Evolutionary conservation across 257 asterid species (phyloP).

Genomic region (Solanum clarkiae): DNA sequence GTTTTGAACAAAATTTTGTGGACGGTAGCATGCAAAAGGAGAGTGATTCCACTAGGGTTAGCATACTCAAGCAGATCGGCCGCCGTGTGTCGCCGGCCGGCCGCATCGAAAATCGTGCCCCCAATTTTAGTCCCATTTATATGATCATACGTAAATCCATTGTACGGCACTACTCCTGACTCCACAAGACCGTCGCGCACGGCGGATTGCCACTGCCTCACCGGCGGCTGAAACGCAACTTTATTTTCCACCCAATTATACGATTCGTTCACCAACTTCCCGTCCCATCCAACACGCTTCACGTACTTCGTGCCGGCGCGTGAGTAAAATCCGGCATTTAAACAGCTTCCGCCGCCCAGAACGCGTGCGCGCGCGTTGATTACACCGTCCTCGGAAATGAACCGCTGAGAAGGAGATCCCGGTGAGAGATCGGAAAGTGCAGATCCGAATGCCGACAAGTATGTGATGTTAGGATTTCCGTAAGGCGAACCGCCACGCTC

Average conservation of each 20-base stretch:
- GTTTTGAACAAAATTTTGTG: conserved; percentile 37
- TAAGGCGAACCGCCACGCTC: conserved; percentile 76
- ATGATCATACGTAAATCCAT: conserved; percentile 74
- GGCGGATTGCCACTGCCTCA: conserved; percentile 61
- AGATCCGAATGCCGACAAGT: conserved; percentile 37
- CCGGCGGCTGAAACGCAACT: conserved; percentile 57
- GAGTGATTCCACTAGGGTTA: conserved; percentile 40
- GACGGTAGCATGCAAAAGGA: conserved; percentile 57
- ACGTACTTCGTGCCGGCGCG: conserved; percentile 41
- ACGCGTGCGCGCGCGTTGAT: conserved; percentile 59
- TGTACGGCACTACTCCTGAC: conserved; percentile 41
- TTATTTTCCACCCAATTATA: conserved; percentile 58
- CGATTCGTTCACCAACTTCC: conserved; percentile 36
- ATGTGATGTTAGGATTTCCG: conserved; percentile 56
- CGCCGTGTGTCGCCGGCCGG: conserved; percentile 59
- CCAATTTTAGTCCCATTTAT: conserved; percentile 63
- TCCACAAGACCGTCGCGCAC: conserved; percentile 56
- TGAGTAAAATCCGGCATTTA: conserved; percentile 68
- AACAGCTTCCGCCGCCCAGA: conserved; percentile 58
- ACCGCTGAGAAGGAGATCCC: conserved; percentile 65
- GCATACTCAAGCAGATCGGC: conserved; percentile 71
- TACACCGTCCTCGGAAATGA: conserved; percentile 75
- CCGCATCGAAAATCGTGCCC: conserved; percentile 48
- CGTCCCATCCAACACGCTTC: conserved; percentile 39
- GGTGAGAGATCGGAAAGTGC: conserved; percentile 48